Base-by-base conservation (phyloP, 2,329 filamentous ascomycete genomes). In the Chalaropsis ovoidea region DNA sequence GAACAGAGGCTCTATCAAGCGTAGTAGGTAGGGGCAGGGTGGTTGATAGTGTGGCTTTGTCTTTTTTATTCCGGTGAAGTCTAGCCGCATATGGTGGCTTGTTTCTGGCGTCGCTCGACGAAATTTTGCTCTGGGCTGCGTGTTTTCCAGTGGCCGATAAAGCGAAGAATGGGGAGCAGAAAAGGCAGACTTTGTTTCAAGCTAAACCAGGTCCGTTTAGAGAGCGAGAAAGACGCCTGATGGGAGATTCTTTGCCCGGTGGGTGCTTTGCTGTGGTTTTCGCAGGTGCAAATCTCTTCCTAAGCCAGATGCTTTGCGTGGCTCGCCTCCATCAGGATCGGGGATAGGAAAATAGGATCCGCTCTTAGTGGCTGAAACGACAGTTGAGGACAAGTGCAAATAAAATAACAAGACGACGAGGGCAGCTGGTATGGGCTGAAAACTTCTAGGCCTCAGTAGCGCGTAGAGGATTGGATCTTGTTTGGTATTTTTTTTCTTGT, bases 1-100 rank as follows among this genome's bases (percentile, higher is more conserved):
- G 6, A 56, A 56, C 52, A 31, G 52, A 27, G 52, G 52, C 52
- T 56, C 52, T 56, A 56, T n/a, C 24, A 56, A 56, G 52, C 52
- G 2, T 56, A 15, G n/a, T 27, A 31, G 52, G 24, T 56, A 56
- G 52, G 52, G 49, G 49, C 22, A 17, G 22, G 24, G 24, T 31
- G 17, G 3, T 6, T 27, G 35, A 39, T 39, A 8, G 52, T n/a
- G 52, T 56, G 24, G 10, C 24, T 56, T 31, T 56, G 52, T 56
- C 52, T 17, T 56, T 39, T 56, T 56, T 31, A 56, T 31, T 56
- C 52, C 52, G 27, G 52, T 27, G 2, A 8, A 56, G 52, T 31
- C 52, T 56, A 56, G 52, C 52, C 52, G 31, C 15, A 56, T 17
- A 27, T 56, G 24, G 52, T 17, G 24, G 24, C 49, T 56, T 56